These are phyloP conservation scores for Hypoxylon sp. DNA, from an alignment of 2,329 filamentous ascomycete species.

Conservation along the genomic window DNA sequence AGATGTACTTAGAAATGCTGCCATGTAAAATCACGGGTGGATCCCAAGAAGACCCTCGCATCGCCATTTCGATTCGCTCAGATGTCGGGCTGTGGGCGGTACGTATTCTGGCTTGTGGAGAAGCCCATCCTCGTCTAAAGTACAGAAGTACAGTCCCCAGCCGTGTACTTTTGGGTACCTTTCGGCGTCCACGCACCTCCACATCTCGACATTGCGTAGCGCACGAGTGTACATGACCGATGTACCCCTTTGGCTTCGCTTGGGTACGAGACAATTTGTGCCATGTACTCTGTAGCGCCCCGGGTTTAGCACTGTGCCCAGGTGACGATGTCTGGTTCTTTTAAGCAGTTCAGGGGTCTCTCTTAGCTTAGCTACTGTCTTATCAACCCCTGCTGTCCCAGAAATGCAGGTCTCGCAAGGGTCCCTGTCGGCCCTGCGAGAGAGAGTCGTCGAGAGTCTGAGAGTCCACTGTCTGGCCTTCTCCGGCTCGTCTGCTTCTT, in stretches of 20 bases:
- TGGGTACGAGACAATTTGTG: conserved; percentile 2
- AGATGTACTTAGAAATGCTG: no score
- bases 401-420: conserved; percentile 35
- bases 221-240: no score
- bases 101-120: background rate
- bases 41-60: conserved; percentile 6
- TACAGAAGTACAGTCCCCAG: background rate
- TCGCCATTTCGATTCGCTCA: conserved; percentile 15
- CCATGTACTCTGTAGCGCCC: no score
- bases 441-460: conserved; percentile 31
- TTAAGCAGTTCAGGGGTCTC: background rate
- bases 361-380: no score
- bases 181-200: background rate
- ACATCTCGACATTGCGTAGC: no score
- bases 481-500: background rate
- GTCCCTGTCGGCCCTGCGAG: conserved; percentile 35
- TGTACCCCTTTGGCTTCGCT: background rate
- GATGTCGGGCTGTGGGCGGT: conserved; percentile 2
- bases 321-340: background rate
- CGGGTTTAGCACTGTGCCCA: no score
- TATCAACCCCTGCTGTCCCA: conserved; percentile 39
- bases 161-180: background rate
- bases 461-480: conserved; percentile 7
- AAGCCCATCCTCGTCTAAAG: background rate
- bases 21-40: background rate